These are phyloP conservation scores for Aureobasidium sp. DNA, from an alignment of 2,329 filamentous ascomycete genomes.

Conservation along the genomic window DNA sequence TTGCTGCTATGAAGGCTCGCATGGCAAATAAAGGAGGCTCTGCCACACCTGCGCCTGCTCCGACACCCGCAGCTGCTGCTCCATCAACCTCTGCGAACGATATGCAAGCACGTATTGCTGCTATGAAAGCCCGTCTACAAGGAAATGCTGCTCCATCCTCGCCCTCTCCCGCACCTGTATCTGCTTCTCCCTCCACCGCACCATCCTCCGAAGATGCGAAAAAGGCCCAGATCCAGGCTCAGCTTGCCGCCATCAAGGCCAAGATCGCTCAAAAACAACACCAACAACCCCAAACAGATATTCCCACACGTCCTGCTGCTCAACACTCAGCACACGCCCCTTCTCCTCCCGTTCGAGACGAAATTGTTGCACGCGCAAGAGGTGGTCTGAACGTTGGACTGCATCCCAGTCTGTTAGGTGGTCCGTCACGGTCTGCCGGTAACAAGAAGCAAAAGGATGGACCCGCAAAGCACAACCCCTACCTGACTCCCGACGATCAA, in stretches of 20 bases:
- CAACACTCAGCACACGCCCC: conserved; percentile 6
- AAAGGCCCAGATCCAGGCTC: conserved; percentile 15
- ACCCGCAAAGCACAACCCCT: conserved; percentile 35
- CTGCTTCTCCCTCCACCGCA: conserved; percentile 15
- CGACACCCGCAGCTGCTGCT: neutral
- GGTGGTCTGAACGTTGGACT: conserved; percentile 68
- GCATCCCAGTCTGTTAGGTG: conserved; percentile 61
- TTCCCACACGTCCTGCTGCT: neutral
- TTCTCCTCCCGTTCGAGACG: conserved; percentile 36
- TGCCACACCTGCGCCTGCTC: conserved; percentile 12
- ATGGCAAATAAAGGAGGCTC: conserved; percentile 19
- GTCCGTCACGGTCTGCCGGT: conserved; percentile 21
- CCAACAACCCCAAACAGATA: neutral
- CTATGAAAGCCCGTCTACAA: conserved; percentile 13
- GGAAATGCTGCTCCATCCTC: conserved; percentile 8
- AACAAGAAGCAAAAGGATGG: conserved; percentile 37
- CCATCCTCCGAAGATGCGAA: conserved; percentile 6
- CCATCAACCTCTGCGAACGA: neutral
- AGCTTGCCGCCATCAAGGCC: conserved; percentile 21
- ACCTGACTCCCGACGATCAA: conserved; percentile 26
- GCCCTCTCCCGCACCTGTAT: conserved; percentile 10
- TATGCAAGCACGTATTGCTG: conserved; percentile 13
- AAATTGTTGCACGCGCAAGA: conserved; percentile 40
- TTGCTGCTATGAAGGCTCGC: conserved; percentile 28
- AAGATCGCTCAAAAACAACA: conserved; percentile 25